Conservation (phyloP, 805 yeast species). For the Starmerella bombicola region DNA sequence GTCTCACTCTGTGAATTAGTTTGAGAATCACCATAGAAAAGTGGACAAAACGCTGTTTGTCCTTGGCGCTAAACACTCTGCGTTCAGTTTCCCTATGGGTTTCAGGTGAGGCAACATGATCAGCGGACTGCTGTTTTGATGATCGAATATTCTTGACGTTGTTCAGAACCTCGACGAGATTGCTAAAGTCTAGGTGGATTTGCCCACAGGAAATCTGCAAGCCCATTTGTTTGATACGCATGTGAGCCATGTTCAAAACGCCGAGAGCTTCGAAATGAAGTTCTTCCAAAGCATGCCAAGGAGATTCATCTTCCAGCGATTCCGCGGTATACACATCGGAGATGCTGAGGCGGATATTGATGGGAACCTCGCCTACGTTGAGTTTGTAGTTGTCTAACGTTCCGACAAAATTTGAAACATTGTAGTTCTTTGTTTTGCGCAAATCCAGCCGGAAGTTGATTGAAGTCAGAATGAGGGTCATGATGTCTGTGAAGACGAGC, state of each 20-base stretch:
- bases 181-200: slow-evolving; percentile 21
- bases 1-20: slow-evolving; percentile 29
- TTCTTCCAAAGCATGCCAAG: slow-evolving; percentile 27
- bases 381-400: slow-evolving; percentile 27
- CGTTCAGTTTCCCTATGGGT: slow-evolving; percentile 1
- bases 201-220: slow-evolving; percentile 26
- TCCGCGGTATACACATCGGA: slow-evolving; percentile 26
- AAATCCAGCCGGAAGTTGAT: slow-evolving; percentile 25
- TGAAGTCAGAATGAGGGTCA: slow-evolving; percentile 25
- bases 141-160: slow-evolving; percentile 8
- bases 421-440: slow-evolving; percentile 22
- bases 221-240: slow-evolving; percentile 27
- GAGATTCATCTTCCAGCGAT: slow-evolving; percentile 24
- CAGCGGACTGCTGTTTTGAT: slow-evolving; percentile 2
- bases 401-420: slow-evolving; percentile 26
- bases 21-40: slow-evolving; percentile 21
- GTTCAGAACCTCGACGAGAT: slow-evolving; percentile 16
- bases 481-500: slow-evolving; percentile 22
- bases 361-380: slow-evolving; percentile 25
- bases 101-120: neutral
- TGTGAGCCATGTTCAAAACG: slow-evolving; percentile 24
- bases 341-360: slow-evolving; percentile 22
- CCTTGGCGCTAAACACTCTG: slow-evolving; percentile 5
- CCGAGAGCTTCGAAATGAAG: slow-evolving; percentile 26
- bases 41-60: slow-evolving; percentile 8